These are phyloP conservation scores for Gastroboletus turbinatus DNA, from an alignment of 1,284 basidiomycete genomes.

Conservation along the genomic window DNA sequence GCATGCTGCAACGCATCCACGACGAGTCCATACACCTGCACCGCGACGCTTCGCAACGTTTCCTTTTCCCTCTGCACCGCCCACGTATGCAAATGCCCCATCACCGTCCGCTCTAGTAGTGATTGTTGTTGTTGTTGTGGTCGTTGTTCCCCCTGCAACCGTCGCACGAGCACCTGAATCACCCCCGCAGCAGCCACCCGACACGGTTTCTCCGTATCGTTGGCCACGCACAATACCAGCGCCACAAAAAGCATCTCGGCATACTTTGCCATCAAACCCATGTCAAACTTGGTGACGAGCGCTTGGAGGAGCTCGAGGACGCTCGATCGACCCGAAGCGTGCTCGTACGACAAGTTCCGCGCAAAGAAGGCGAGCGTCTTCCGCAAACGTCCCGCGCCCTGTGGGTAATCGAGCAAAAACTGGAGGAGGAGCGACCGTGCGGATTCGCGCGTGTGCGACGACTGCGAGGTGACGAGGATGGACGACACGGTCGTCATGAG, in stretches of 20 bases:
- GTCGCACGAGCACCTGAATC: constrained; percentile 72
- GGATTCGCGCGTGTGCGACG: constrained; percentile 86
- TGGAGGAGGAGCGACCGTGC: constrained; percentile 89
- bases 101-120: constrained; percentile 34
- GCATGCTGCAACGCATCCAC: constrained; percentile 63
- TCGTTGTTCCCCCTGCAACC: constrained; percentile 63
- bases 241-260: constrained; percentile 91
- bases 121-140: constrained; percentile 47
- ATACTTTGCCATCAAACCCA: constrained; percentile 75
- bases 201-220: constrained; percentile 90
- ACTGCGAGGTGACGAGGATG: constrained; percentile 94
- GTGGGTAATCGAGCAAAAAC: constrained; percentile 97
- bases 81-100: constrained; percentile 83
- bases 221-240: constrained; percentile 90
- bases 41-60: constrained; percentile 68
- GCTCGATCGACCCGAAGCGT: constrained; percentile 88
- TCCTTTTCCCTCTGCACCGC: constrained; percentile 61
- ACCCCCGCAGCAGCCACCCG: constrained; percentile 85
- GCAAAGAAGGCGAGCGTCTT: constrained; percentile 92
- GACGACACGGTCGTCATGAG: constrained; percentile 95
- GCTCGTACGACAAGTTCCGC: constrained; percentile 89
- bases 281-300: constrained; percentile 84
- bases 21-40: constrained; percentile 81
- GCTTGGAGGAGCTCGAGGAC: constrained; percentile 90
- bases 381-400: constrained; percentile 88